Evolutionary conservation across 23 red algal species (phyloP), one percentile per base, ranked within the genome.

Genomic region (Gracilaria gracilis): DNA sequence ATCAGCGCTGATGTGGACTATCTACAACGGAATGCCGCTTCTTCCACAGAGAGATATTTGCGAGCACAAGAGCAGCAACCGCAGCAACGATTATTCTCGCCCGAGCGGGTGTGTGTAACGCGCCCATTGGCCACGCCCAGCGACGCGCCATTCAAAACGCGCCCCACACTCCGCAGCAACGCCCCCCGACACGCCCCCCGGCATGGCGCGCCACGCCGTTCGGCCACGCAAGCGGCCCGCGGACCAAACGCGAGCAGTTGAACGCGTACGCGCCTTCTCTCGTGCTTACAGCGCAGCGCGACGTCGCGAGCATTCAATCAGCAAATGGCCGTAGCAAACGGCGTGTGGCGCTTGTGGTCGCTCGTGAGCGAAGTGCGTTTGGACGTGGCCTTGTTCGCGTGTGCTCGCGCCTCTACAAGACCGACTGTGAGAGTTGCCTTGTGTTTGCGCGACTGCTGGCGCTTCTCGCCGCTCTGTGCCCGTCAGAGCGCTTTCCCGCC

Each of bases 311-410:
- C 64, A 37, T 19, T 37, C 31, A 1, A 4, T 21, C 2, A 2
- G 61, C 61, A 69, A 69, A 37, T 69, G 64, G 64, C 64, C 64
- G 64, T 17, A 13, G 29, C 64, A 19, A 32, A 62, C 64, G 15
- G 64, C 64, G 64, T 69, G 64, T 69, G 64, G 64, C 32, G 64
- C 64, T 1, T 69, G 64, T 69, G 64, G 11, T 32, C 64, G 64
- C 64, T 69, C 64, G 64, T 14, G 64, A 69, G 31, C 28, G 59
- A 7, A 24, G 27, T 14, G 29, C 61, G 61, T 65, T 24, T 37
- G 27, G 31, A 36, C 64, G 33, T 32, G 31, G 31, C 64, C 64
- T 69, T 37, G 5, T 34, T 37, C 64, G 64, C 59, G 2, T 34
- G 64, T 69, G 64, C 64, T 69, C 64, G 64, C 32, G 29, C 32